These are phyloP conservation scores for Salix viminalis DNA, from an alignment of 345 rosid genomes.

Conservation along the genomic window DNA sequence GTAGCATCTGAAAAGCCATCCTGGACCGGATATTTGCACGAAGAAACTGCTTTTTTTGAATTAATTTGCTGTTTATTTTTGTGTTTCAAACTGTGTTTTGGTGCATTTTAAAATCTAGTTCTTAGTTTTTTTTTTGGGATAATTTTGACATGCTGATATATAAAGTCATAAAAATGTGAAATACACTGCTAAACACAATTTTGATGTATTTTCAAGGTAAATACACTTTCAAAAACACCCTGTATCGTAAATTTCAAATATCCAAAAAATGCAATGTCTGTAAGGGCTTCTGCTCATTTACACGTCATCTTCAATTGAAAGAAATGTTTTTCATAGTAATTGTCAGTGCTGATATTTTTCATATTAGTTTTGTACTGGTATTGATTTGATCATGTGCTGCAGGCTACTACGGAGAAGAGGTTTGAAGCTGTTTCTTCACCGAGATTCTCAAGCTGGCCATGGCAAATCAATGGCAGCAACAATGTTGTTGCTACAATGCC, in stretches of 20 bases:
- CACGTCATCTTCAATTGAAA: background rate
- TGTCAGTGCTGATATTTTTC: background rate
- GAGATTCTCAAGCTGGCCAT: conserved; percentile 31
- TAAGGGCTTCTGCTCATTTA: background rate
- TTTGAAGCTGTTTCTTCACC: background rate
- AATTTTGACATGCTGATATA: too few species aligned
- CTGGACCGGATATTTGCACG: background rate
- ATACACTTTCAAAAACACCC: too few species aligned
- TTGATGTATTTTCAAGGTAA: too few species aligned
- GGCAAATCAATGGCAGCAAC: conserved; percentile 30
- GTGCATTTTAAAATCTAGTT: too few species aligned
- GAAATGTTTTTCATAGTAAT: background rate
- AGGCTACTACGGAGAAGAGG: conserved; percentile 1
- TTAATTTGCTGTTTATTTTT: too few species aligned
- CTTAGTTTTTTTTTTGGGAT: too few species aligned
- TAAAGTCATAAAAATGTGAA: too few species aligned
- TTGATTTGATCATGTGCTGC: background rate
- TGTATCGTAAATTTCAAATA: too few species aligned
- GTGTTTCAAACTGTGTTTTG: too few species aligned
- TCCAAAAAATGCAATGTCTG: background rate
- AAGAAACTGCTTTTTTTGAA: background rate
- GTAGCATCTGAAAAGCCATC: background rate
- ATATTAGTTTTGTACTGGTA: background rate
- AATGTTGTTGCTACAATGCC: conserved; percentile 22
- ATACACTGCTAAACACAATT: too few species aligned